Evolutionary conservation across 306 rosid species (phyloP).

Genomic region (Rubus parviflorus): DNA sequence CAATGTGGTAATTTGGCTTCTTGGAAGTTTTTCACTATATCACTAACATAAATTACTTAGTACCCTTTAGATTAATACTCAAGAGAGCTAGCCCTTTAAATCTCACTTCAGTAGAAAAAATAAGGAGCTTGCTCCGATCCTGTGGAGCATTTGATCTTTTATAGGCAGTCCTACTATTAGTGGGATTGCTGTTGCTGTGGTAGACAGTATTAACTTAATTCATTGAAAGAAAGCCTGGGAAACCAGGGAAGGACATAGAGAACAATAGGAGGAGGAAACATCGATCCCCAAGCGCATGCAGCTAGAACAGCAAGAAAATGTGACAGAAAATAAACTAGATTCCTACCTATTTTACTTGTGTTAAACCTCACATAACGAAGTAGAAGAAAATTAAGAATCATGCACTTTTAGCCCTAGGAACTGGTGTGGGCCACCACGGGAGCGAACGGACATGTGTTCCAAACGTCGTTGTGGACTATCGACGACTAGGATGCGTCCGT

Average conservation of each 20-base stretch:
- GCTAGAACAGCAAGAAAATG: not conserved
- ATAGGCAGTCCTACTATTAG: too few relatives aligned
- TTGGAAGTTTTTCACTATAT: not conserved
- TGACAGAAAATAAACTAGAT: not conserved
- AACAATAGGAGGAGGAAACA: too few relatives aligned
- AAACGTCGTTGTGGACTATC: not conserved
- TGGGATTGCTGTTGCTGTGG: not conserved
- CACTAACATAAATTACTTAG: not conserved
- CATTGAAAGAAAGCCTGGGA: not conserved
- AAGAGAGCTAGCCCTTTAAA: not conserved
- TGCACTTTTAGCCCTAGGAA: not conserved
- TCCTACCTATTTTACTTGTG: too few relatives aligned
- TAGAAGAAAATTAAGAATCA: too few relatives aligned
- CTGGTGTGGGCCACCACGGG: not conserved
- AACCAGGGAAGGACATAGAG: too few relatives aligned
- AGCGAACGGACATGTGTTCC: not conserved
- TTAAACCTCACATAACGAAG: too few relatives aligned
- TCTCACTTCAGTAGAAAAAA: not conserved
- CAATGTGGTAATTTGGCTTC: too few relatives aligned
- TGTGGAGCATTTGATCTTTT: not conserved
- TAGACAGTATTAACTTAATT: too few relatives aligned
- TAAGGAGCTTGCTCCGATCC: not conserved
- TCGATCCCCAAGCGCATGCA: too few relatives aligned
- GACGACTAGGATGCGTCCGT: not conserved
- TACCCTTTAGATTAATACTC: not conserved